Evolutionary conservation across 495 filamentous ascomycete genomes (phyloP).

Genomic region (Trichoderma asperelloides): DNA sequence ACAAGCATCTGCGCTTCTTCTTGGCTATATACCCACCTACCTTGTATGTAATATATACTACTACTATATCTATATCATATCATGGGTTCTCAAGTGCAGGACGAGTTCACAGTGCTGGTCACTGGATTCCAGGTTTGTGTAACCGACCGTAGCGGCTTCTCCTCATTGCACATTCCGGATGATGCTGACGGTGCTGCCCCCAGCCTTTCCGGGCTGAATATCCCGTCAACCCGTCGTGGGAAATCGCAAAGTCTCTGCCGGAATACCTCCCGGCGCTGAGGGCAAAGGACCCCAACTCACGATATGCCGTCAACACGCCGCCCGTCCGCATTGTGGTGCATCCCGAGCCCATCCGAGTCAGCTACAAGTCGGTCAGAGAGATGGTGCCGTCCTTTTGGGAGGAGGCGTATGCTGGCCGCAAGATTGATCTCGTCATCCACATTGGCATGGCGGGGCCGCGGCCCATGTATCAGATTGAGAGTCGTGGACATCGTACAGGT

Average conservation of each 20-base stretch:
- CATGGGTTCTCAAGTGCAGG: slow-evolving; percentile 15
- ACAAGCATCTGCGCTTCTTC: too few relatives aligned
- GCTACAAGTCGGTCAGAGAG: slow-evolving; percentile 54
- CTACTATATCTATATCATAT: background rate
- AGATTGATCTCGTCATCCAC: slow-evolving; percentile 61
- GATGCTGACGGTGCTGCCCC: slow-evolving; percentile 6
- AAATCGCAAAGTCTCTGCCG: slow-evolving; percentile 49
- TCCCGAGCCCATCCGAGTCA: slow-evolving; percentile 57
- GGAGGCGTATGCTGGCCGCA: slow-evolving; percentile 23
- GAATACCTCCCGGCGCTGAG: slow-evolving; percentile 42
- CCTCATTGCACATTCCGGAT: background rate
- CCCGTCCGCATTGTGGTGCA: slow-evolving; percentile 57
- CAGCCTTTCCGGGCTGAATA: slow-evolving; percentile 59
- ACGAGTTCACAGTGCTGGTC: slow-evolving; percentile 58
- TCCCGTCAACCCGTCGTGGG: slow-evolving; percentile 61
- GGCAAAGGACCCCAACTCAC: slow-evolving; percentile 22
- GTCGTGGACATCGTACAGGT: slow-evolving; percentile 62
- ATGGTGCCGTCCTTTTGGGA: slow-evolving; percentile 53
- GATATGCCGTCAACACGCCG: slow-evolving; percentile 26
- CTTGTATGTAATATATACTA: background rate
- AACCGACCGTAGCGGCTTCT: slow-evolving; percentile 11
- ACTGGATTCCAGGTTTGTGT: slow-evolving; percentile 64
- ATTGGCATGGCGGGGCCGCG: slow-evolving; percentile 74
- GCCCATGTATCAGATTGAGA: slow-evolving; percentile 60
- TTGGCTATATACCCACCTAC: background rate